Evolutionary conservation across 805 yeast genomes (phyloP), one percentile per base, ranked within the genome.

Genomic region (Maudiozyma turicensis): DNA sequence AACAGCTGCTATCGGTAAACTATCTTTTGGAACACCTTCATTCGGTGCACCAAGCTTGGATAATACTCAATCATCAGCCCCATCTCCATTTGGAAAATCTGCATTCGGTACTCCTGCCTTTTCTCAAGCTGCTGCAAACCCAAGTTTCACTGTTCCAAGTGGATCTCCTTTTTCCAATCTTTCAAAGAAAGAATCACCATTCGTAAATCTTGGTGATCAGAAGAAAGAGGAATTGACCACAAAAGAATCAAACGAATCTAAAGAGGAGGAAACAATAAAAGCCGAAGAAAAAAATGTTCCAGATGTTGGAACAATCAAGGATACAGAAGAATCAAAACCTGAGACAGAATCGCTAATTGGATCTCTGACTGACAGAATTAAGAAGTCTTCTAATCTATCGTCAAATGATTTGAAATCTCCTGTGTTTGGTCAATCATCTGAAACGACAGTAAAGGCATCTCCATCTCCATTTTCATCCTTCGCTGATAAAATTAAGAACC

Each of bases 401-500:
- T 38, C 54, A 1, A 44, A 53, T 29, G 40, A 45, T 3, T 39
- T 54, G 33, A 13, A 43, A 10, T 39, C 48, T 13, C 39, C 38
- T 9, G 8, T 15, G 13, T 35, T 35, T 13, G 6, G 8, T 35
- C 13, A 35, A 8, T 15, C 38, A 13, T 8, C 38, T 35, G 7
- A n/a, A 8, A 15, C 13, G 15, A 35, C 11, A 9, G 38, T 15
- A 13, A 15, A 8, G 13, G 15, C 20, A n/a, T 35, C 38, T 1
- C 20, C 45, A 5, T 62, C 66, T 0, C 65, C 67, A 11, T 61
- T 61, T 47, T 55, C 66, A 5, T 47, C 55, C 1, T 64, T 57
- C 45, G 45, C 66, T 1, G 49, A 51, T 26, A 55, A 57, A 38
- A 43, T 63, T 10, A 49, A 51, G 5, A 53, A 53, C 26, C 47